Percentiles rank a stretch among this genome's conserved stretches.
phyloP scores from a whole-genome alignment of 371 early-diverging fungal genomes.

The Mortierella sp. region DNA sequence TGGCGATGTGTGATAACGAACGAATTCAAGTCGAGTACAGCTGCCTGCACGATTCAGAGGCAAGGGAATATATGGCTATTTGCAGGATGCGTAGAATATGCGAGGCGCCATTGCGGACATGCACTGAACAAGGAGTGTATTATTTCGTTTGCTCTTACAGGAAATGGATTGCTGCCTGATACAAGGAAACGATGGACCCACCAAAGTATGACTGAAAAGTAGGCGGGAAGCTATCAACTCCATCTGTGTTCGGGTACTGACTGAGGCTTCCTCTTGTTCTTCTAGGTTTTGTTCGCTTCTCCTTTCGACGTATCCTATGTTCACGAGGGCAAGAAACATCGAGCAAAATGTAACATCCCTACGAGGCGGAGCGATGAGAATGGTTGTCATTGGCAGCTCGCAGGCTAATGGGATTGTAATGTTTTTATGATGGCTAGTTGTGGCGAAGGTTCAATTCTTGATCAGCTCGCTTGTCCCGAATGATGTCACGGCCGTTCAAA shows the following conservation, averaged over 20 bases:
- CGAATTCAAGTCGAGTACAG: constrained; percentile 51
- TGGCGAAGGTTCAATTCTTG: constrained; percentile 42
- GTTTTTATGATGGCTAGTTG: constrained; percentile 3
- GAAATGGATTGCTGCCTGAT: constrained; percentile 53
- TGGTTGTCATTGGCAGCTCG: background rate
- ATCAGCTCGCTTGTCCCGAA: constrained; percentile 40
- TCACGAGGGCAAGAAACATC: constrained; percentile 7
- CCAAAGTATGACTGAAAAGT: constrained; percentile 22
- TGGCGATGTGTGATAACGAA: constrained; percentile 37
- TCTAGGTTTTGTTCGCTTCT: constrained; percentile 45
- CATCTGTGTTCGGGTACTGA: background rate
- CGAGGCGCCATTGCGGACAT: too few relatives aligned
- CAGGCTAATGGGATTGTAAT: background rate
- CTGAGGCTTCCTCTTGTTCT: background rate
- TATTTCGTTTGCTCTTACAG: constrained; percentile 10
- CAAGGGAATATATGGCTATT: constrained; percentile 4
- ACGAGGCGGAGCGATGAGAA: background rate
- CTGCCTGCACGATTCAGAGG: constrained; percentile 36
- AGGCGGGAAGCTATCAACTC: too few relatives aligned
- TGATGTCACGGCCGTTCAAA: constrained; percentile 28
- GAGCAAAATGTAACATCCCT: constrained; percentile 22
- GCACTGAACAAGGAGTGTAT: too few relatives aligned
- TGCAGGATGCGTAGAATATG: too few relatives aligned
- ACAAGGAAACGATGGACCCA: constrained; percentile 37
- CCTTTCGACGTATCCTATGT: constrained; percentile 30